These are phyloP conservation scores for Zychaea mexicana DNA, from an alignment of 371 early-diverging fungal genomes.

Conservation along the genomic window DNA sequence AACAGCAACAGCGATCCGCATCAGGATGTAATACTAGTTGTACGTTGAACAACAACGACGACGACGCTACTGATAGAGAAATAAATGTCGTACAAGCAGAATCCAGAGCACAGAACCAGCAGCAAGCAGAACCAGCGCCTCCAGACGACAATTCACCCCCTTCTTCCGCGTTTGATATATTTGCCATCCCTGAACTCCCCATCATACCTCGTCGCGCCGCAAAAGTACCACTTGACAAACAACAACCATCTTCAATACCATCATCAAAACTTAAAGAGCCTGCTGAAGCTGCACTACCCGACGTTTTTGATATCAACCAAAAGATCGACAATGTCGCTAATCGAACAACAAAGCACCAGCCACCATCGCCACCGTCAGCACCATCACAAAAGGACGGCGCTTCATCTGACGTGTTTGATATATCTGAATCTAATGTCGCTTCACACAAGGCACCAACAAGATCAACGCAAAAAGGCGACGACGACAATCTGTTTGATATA, in stretches of 20 bases:
- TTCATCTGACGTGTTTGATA: too few relatives aligned
- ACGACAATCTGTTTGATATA: not conserved
- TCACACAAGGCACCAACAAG: not conserved
- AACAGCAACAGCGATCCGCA: not conserved
- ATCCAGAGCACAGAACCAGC: too few relatives aligned
- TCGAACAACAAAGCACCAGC: not conserved
- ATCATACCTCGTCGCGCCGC: not conserved
- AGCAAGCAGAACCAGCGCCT: too few relatives aligned
- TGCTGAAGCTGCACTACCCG: not conserved
- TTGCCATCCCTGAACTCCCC: not conserved
- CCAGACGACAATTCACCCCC: too few relatives aligned
- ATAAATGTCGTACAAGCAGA: too few relatives aligned
- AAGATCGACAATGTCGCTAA: not conserved
- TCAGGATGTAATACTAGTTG: too few relatives aligned
- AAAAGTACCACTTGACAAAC: not conserved
- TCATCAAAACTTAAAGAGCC: too few relatives aligned
- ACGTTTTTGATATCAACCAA: not conserved
- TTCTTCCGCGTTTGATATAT: not conserved
- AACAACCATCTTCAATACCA: not conserved
- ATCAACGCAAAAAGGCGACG: not conserved
- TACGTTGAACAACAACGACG: not conserved
- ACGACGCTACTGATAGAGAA: too few relatives aligned
- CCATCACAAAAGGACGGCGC: too few relatives aligned
- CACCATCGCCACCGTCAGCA: not conserved
- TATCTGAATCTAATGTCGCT: too few relatives aligned